Evolutionary conservation across 2,329 filamentous ascomycete species (phyloP), one percentile per base, ranked within the genome.

Genomic region (Chalaropsis thielavioides): DNA sequence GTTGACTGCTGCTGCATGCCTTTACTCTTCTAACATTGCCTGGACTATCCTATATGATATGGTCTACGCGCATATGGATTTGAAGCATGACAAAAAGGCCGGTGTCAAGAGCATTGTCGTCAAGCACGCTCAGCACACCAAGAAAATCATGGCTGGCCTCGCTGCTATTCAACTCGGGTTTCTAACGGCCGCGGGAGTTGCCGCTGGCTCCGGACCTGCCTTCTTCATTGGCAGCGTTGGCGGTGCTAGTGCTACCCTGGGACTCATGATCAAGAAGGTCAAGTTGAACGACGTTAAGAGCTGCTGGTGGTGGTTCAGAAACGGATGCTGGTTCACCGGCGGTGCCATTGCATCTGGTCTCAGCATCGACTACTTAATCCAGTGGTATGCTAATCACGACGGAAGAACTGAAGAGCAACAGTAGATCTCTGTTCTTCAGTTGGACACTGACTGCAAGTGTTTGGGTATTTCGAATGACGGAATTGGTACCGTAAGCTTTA

Each of bases 21-120:
- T 95, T 61, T 95, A 95, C 72, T 76, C 81, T 11, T 90, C 87
- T 54, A 94, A 91, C 70, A 79, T 94, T 27, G 85, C 89, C 2
- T 95, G 91, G 91, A 95, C 90, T 0, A 81, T 95, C 31, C 76
- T 95, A 46, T 95, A 95, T 73, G 90, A 95, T 73, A 95, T 94
- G 84, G 90, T 95, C 40, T 95, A 95, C 74, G 90, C 90, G 15
- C 90, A 95, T 73, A 92, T 94, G 85, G 90, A 95, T 71, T 87
- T 92, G 73, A 86, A 86, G 71, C 90, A 95, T 70, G 90, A 95
- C 72, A 84, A 80, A 68, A 91, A 90, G 74, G 90, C 87, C 0
- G 91, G 90, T 8, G 94, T 95, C 76, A 95, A 92, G 78, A 90
- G 86, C 71, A 94, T 95, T 70, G 90, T 88, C 1, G 77, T 95